phyloP scores from a whole-genome alignment of 139 green algal genomes.

The Micractinium conductrix region DNA sequence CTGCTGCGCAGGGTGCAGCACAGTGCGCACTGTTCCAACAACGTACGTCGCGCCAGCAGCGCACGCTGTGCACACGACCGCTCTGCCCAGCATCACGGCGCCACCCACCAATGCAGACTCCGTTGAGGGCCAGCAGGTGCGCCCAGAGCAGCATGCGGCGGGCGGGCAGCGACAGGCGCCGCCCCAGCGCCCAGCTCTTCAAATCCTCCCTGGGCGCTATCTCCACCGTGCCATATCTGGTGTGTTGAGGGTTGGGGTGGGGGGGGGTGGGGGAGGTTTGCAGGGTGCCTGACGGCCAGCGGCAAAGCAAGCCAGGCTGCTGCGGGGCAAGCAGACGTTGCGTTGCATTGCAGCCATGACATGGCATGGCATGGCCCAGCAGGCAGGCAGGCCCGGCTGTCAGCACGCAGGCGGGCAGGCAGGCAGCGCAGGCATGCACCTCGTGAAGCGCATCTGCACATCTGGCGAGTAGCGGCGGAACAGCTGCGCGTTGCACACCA shows the following conservation, averaged over 20 bases:
- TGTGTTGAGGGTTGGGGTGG: background rate
- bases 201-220: background rate
- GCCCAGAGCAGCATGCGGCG: slow-evolving; percentile 11
- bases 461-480: slow-evolving; percentile 2
- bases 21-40: too few relatives aligned
- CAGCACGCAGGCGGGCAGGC: background rate
- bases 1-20: too few relatives aligned
- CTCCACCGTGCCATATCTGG: slow-evolving; percentile 11
- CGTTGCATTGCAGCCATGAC: background rate
- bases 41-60: too few relatives aligned
- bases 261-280: background rate
- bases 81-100: too few relatives aligned
- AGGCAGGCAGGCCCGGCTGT: background rate
- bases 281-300: background rate
- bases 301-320: background rate
- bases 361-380: background rate
- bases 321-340: background rate
- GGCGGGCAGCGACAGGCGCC: background rate
- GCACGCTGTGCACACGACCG: too few relatives aligned
- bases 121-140: slow-evolving; percentile 14
- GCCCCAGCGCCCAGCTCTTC: background rate
- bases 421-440: background rate
- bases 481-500: slow-evolving; percentile 12
- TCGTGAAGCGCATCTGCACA: background rate
- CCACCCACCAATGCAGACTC: background rate